phyloP scores from a whole-genome alignment of 192 early-diverging fungal genomes.

The Linnemannia zychae region DNA sequence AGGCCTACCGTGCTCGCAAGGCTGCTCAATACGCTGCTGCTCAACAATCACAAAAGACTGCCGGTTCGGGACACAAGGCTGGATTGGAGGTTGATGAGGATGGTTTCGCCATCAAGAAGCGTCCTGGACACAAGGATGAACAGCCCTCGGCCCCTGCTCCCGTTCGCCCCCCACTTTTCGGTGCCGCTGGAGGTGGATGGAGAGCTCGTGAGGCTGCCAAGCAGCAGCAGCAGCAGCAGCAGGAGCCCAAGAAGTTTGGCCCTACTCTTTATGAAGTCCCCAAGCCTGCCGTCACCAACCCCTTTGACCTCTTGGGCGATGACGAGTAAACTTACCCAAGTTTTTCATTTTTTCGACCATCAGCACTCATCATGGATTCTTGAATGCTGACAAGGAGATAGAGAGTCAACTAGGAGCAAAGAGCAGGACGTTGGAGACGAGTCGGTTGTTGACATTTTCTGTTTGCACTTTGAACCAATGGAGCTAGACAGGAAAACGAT shows the following conservation, averaged over 20 bases:
- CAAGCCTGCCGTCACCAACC: constrained; percentile 43
- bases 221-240: constrained; percentile 23
- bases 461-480: background rate
- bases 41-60: constrained; percentile 26
- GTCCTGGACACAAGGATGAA: constrained; percentile 46
- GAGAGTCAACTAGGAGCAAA: no score
- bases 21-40: constrained; percentile 33
- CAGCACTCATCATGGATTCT: background rate
- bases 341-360: background rate
- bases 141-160: constrained; percentile 34
- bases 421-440: background rate
- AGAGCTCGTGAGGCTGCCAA: constrained; percentile 53
- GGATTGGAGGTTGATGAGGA: constrained; percentile 42
- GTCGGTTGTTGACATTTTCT: background rate
- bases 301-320: constrained; percentile 47
- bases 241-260: constrained; percentile 57
- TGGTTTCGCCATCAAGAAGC: constrained; percentile 50
- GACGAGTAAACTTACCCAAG: background rate
- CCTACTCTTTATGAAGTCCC: constrained; percentile 45
- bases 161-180: constrained; percentile 54
- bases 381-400: background rate
- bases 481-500: background rate
- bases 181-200: constrained; percentile 46
- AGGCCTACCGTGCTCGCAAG: constrained; percentile 55
- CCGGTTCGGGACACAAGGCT: constrained; percentile 10